Percentiles rank a stretch among this genome's conserved stretches.
phyloP scores from a whole-genome alignment of 148 eudicot species.

The Cornus florida region DNA sequence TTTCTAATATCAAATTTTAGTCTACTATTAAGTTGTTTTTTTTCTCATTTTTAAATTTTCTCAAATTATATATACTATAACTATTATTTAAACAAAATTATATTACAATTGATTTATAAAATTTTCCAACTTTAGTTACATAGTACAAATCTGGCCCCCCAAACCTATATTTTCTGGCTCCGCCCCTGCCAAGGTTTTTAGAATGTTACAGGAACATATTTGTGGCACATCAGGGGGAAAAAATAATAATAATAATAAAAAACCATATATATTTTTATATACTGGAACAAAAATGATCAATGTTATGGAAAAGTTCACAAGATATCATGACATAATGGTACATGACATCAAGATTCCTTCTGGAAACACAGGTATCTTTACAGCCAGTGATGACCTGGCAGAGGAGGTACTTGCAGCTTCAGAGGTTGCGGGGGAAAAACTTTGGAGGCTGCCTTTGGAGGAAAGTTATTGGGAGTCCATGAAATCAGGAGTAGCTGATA shows the following conservation, averaged over 20 bases:
- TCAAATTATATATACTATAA: too few species aligned
- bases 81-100: too few species aligned
- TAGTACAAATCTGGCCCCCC: too few species aligned
- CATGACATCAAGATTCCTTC: background rate
- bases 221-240: background rate
- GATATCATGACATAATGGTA: background rate
- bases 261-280: too few species aligned
- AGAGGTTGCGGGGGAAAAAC: constrained; percentile 78
- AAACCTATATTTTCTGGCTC: too few species aligned
- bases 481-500: constrained; percentile 97
- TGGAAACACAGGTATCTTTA: constrained; percentile 62
- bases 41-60: too few species aligned
- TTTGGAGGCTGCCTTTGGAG: constrained; percentile 93
- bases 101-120: too few species aligned
- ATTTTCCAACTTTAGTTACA: too few species aligned
- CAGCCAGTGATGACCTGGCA: constrained; percentile 82
- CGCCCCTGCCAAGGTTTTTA: background rate
- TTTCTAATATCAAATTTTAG: too few species aligned
- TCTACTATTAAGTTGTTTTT: too few species aligned
- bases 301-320: background rate
- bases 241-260: too few species aligned
- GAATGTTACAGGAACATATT: background rate
- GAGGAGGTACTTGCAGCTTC: constrained; percentile 80
- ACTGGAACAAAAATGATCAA: too few species aligned
- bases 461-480: constrained; percentile 95